Base-by-base conservation (phyloP, 1,139 yeast genomes). In the Wickerhamomyces sp. region DNA sequence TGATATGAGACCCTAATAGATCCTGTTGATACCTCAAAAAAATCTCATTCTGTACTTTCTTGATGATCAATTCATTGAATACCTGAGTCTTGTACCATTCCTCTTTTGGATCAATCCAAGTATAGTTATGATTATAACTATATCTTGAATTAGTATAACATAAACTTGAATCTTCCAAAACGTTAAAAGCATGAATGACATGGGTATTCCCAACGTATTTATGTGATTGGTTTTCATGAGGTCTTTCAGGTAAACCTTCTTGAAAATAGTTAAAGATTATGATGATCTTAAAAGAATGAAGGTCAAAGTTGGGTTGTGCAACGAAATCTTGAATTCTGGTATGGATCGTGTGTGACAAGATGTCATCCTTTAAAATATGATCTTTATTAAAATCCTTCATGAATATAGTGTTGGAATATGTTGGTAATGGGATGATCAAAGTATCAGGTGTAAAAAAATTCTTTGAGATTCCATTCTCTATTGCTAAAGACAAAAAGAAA, bases 121-220 rank as follows among this genome's bases (percentile, higher is more conserved):
- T 46, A 35, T 49, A 50, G 32, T 49, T 50, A 41, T 55, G 57
- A 43, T 56, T 55, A 41, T 50, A 55, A 7, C 50, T 43, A 38
- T 52, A 53, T 42, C 58, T 51, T n/a, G 47, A 37, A 35, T 46
- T 51, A 14, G 50, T 43, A 44, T 50, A 56, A 8, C 48, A 46
- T 36, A 56, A 37, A 40, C 54, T 49, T 18, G 53, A 49, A 27
- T 56, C 59, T 2, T 49, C 48, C 31, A 50, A 39, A 0, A 56
- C 49, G 4, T 41, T 46, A 43, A 57, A 54, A 13, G 50, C 45
- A 36, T 48, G 54, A 3, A 55, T 31, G 6, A 55, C 48, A 27
- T 55, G 52, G 11, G 56, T 42, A 35, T 56, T 57, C 3, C 60
- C 60, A 15, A 57, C 59, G 32, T 55, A 57, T 39, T 54, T 57